These are phyloP conservation scores for Zanthoxylum bungeanum DNA, from an alignment of 345 rosid genomes.

Conservation along the genomic window DNA sequence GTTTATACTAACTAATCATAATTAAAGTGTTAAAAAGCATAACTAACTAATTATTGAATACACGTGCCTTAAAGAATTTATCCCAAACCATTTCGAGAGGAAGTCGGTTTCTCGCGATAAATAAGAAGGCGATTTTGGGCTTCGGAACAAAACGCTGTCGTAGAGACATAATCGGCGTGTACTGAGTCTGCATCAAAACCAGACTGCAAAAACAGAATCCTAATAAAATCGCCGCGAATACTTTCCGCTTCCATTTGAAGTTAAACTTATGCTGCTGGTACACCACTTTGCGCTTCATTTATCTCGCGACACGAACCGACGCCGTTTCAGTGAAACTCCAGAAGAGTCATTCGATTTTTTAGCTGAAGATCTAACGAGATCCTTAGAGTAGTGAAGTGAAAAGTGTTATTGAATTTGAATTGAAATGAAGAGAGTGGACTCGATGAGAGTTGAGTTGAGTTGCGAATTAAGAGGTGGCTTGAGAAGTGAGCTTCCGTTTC, in stretches of 20 bases:
- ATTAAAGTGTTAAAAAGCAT: not conserved
- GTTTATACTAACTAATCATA: not conserved
- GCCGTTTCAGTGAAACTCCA: constrained; percentile 20
- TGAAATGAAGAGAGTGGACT: not conserved
- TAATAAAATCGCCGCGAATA: constrained; percentile 35
- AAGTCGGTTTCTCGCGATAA: constrained; percentile 83
- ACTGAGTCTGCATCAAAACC: constrained; percentile 60
- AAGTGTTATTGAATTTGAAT: not conserved
- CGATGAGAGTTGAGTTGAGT: constrained; percentile 1
- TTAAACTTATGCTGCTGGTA: constrained; percentile 22
- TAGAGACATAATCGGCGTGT: constrained; percentile 41
- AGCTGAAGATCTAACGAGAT: not conserved
- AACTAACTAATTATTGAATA: not conserved
- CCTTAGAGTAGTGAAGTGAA: not conserved
- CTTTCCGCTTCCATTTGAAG: constrained; percentile 72
- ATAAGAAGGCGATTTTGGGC: constrained; percentile 79
- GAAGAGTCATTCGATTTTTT: not conserved
- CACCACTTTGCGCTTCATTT: constrained; percentile 70
- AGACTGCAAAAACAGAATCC: constrained; percentile 59
- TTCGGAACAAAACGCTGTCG: constrained; percentile 35
- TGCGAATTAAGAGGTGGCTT: too few relatives aligned
- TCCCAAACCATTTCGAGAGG: constrained; percentile 89
- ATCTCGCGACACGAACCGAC: not conserved
- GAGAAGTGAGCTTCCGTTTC: not conserved
- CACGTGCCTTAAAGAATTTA: constrained; percentile 63